Evolutionary conservation across 129 eudicot genomes (phyloP).

Genomic region (Mikania micrantha): DNA sequence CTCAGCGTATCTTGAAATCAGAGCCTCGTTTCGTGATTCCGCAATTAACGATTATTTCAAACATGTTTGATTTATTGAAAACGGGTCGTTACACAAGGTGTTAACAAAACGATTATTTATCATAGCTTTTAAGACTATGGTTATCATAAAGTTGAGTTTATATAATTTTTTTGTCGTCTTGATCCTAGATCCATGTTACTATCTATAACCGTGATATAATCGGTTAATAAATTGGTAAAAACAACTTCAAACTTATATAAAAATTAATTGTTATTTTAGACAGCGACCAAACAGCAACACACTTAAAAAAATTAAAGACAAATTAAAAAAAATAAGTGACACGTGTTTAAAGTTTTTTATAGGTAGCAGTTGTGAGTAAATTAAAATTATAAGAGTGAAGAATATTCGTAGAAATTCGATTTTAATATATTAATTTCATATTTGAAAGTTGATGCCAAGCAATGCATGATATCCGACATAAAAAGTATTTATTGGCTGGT

Average conservation of each 20-base stretch:
- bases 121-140: too few species aligned
- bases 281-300: constrained; percentile 5
- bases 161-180: too few species aligned
- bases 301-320: not conserved
- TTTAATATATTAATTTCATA: not conserved
- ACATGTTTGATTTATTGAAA: too few species aligned
- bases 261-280: not conserved
- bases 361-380: constrained; percentile 11
- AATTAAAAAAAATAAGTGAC: not conserved
- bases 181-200: too few species aligned
- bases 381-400: not conserved
- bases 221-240: not conserved
- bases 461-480: constrained; percentile 14
- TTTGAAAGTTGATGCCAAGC: not conserved
- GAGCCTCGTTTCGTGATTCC: too few species aligned
- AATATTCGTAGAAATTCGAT: constrained; percentile 11
- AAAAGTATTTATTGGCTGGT: too few species aligned
- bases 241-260: not conserved
- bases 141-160: too few species aligned
- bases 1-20: too few species aligned
- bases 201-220: not conserved
- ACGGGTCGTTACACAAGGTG: too few species aligned
- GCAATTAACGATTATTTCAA: too few species aligned
- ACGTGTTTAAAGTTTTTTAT: not conserved
- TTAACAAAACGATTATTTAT: too few species aligned